phyloP scores from a whole-genome alignment of 2,329 filamentous ascomycete species.

The Diaporthe vexans region DNA sequence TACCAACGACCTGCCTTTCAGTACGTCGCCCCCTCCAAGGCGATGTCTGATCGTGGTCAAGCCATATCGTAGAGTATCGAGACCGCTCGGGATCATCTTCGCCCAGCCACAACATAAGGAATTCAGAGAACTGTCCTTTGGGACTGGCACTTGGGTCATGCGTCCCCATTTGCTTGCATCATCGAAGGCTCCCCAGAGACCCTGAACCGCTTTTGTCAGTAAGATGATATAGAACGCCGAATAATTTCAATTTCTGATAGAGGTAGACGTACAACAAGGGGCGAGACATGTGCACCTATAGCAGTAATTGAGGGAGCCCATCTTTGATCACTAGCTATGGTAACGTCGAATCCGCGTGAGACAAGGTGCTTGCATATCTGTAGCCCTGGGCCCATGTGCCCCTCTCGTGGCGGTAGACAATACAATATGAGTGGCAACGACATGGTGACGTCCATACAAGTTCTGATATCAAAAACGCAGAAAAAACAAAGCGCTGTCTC shows the following conservation, averaged over 20 bases:
- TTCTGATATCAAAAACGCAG: too few species aligned
- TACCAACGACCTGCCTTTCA: background rate
- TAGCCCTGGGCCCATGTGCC: background rate
- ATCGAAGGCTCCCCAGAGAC: background rate
- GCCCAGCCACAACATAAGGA: background rate
- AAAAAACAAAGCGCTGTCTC: too few species aligned
- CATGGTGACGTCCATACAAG: background rate
- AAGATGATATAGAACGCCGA: too few species aligned
- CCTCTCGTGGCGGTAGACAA: background rate
- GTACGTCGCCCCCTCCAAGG: background rate
- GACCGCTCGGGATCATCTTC: background rate
- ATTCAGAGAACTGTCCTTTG: background rate
- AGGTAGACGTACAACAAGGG: background rate
- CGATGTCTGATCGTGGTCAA: background rate
- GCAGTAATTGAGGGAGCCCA: background rate
- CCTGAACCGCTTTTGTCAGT: background rate
- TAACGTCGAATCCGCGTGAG: background rate
- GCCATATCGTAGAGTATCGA: background rate
- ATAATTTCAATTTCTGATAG: too few species aligned
- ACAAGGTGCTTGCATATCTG: background rate
- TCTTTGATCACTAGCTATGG: background rate
- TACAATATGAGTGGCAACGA: background rate
- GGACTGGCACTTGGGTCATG: background rate
- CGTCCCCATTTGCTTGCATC: background rate
- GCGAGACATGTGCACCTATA: background rate